These are phyloP conservation scores for Fomitopsis schrenkii DNA, from an alignment of 1,284 basidiomycete genomes.

Conservation along the genomic window DNA sequence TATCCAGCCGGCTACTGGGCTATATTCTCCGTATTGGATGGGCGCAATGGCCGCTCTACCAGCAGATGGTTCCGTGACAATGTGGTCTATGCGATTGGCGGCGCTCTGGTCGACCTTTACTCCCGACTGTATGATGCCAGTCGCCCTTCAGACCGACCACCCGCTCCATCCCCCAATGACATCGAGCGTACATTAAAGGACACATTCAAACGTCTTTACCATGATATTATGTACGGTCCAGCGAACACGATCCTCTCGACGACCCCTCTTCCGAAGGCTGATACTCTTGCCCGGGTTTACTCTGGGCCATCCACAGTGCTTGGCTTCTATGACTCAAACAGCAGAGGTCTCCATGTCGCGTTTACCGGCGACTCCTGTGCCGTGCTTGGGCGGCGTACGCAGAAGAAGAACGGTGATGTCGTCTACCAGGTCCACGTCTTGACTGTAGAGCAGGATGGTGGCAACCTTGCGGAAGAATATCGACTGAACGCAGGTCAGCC, in stretches of 20 bases:
- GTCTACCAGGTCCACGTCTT: constrained; percentile 51
- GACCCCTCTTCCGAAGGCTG: constrained; percentile 12
- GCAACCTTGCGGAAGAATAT: constrained; percentile 34
- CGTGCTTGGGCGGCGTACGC: constrained; percentile 46
- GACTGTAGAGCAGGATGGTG: constrained; percentile 48
- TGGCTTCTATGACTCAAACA: constrained; percentile 42
- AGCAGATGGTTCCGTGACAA: constrained; percentile 27
- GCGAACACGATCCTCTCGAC: constrained; percentile 18
- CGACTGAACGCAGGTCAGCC: constrained; percentile 32
- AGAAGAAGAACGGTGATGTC: constrained; percentile 24
- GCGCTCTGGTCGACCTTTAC: constrained; percentile 26
- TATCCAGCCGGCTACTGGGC: constrained; percentile 27
- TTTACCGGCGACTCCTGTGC: constrained; percentile 60
- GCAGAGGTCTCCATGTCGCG: constrained; percentile 40
- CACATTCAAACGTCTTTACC: constrained; percentile 28
- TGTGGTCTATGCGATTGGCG: constrained; percentile 24
- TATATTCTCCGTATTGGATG: constrained; percentile 29
- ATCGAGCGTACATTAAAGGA: constrained; percentile 21
- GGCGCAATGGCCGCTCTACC: constrained; percentile 28
- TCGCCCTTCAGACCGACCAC: not conserved
- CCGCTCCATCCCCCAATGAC: constrained; percentile 10
- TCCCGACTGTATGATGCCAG: constrained; percentile 1
- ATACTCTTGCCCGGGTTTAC: constrained; percentile 24
- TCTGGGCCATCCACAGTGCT: constrained; percentile 39
- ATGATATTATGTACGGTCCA: constrained; percentile 24